Conservation (phyloP, 1,139 yeast genomes). For the Magnusiomyces tetraspermus region DNA sequence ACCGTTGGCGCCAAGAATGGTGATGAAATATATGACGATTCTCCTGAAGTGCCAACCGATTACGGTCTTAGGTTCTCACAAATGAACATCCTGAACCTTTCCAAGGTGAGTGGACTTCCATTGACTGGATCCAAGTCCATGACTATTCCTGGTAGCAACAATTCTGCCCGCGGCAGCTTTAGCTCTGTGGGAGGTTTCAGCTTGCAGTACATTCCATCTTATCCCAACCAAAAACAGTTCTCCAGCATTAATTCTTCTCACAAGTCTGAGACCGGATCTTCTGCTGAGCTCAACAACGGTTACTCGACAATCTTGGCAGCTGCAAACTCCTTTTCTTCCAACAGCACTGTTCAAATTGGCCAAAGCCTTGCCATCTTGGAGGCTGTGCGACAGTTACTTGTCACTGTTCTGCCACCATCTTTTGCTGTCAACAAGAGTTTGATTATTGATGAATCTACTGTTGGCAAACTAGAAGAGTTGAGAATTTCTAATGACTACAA, state of each 20-base stretch:
- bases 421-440: conserved; percentile 16
- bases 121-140: conserved; percentile 12
- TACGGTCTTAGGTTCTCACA: conserved; percentile 7
- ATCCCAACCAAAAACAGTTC: background rate
- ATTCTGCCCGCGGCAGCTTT: conserved; percentile 1
- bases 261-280: too few relatives aligned
- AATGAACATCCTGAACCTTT: conserved; percentile 9
- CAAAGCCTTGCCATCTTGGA: conserved; percentile 28
- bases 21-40: background rate
- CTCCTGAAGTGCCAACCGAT: background rate
- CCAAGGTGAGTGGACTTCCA: conserved; percentile 10
- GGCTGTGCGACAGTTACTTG: conserved; percentile 29
- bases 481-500: conserved; percentile 30
- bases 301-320: background rate
- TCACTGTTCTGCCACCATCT: conserved; percentile 20
- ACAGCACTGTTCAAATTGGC: conserved; percentile 14
- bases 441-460: conserved; percentile 24
- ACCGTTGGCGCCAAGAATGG: too few relatives aligned
- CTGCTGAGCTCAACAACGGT: background rate
- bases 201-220: background rate
- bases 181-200: too few relatives aligned
- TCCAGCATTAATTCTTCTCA: too few relatives aligned
- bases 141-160: conserved; percentile 9
- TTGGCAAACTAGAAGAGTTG: conserved; percentile 30
- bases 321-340: conserved; percentile 10